Evolutionary conservation across 352 stramenopile species (phyloP).

Genomic region (Phytophthora fragariae): DNA sequence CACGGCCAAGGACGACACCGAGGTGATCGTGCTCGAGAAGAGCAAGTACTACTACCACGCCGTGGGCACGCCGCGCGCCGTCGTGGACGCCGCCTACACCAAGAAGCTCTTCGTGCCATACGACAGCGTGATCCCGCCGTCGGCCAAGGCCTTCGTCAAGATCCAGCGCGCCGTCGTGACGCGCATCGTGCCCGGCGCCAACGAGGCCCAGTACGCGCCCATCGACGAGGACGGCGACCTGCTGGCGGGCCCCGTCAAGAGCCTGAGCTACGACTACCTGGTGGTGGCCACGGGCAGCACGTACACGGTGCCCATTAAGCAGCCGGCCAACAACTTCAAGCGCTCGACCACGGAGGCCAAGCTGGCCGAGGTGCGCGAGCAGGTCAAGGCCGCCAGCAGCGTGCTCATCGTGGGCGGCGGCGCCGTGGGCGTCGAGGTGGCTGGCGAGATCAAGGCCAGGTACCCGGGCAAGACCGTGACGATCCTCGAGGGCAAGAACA

Average conservation of each 20-base stretch:
- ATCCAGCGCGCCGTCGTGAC: conserved; percentile 55
- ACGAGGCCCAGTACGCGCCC: conserved; percentile 49
- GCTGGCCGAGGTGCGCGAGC: conserved; percentile 48
- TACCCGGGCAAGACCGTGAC: conserved; percentile 67
- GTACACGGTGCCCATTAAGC: conserved; percentile 70
- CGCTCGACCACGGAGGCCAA: conserved; percentile 40
- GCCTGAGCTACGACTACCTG: conserved; percentile 64
- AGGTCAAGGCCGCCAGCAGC: conserved; percentile 53
- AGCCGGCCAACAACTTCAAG: conserved; percentile 44
- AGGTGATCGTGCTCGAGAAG: conserved; percentile 69
- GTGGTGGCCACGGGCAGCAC: conserved; percentile 67
- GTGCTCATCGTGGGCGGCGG: conserved; percentile 72
- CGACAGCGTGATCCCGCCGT: conserved; percentile 52
- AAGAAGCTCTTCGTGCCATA: conserved; percentile 68
- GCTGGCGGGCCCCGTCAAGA: conserved; percentile 35
- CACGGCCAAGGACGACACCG: conserved; percentile 35
- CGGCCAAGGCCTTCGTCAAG: conserved; percentile 43
- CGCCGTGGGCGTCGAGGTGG: conserved; percentile 61
- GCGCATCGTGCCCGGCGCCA: conserved; percentile 28
- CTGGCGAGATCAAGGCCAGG: conserved; percentile 62
- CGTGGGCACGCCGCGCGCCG: conserved; percentile 51
- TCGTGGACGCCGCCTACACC: conserved; percentile 53
- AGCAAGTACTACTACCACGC: conserved; percentile 43
- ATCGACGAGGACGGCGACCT: conserved; percentile 45
- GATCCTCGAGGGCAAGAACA: conserved; percentile 45